Conservation (phyloP, 495 filamentous ascomycete species). For the Talaromyces nanjingensis region DNA sequence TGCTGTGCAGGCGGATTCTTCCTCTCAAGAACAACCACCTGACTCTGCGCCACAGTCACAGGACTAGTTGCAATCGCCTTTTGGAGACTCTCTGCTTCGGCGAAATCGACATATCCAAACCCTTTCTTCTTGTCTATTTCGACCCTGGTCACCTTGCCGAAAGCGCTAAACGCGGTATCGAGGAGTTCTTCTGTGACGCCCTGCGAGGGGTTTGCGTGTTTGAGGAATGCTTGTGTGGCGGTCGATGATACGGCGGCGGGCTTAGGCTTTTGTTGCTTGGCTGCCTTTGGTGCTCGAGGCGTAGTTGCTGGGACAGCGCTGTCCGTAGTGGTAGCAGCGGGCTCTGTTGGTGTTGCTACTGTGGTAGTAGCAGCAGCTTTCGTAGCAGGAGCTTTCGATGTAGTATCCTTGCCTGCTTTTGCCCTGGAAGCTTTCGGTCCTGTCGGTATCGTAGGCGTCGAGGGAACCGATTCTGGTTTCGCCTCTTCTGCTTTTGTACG, state of each 20-base stretch:
- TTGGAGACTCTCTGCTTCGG: conserved; percentile 57
- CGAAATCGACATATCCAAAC: conserved; percentile 86
- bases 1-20: conserved; percentile 37
- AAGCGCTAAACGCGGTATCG: conserved; percentile 60
- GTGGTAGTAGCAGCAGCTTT: background rate
- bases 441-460: conserved; percentile 4
- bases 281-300: conserved; percentile 23
- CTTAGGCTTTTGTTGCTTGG: conserved; percentile 28
- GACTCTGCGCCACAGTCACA: conserved; percentile 71
- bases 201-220: conserved; percentile 86
- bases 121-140: conserved; percentile 92
- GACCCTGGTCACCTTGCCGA: conserved; percentile 65
- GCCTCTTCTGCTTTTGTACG: conserved; percentile 35
- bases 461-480: conserved; percentile 13
- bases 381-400: conserved; percentile 11
- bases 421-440: conserved; percentile 14
- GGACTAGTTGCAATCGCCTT: conserved; percentile 78
- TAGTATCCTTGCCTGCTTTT: conserved; percentile 13
- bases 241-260: conserved; percentile 34
- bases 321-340: conserved; percentile 21
- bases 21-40: conserved; percentile 78
- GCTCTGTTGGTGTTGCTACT: conserved; percentile 15
- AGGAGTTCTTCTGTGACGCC: conserved; percentile 78
- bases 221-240: conserved; percentile 80
- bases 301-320: conserved; percentile 20